Conservation (phyloP, 345 rosid genomes). For the Populus tremula region DNA sequence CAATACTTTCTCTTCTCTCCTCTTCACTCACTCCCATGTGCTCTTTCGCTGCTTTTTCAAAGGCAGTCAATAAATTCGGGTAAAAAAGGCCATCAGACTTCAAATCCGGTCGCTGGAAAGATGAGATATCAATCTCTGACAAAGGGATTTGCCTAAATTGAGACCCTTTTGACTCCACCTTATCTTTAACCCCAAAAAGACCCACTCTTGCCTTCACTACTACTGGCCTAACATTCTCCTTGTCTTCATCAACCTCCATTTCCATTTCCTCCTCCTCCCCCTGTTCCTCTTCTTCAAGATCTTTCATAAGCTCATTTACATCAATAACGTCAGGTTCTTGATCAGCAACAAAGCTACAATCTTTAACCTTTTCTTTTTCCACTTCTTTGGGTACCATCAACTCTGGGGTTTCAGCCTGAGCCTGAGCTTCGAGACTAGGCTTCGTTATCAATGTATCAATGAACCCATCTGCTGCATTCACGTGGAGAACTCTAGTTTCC, state of each 20-base stretch:
- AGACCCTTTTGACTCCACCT: slow-evolving; percentile 15
- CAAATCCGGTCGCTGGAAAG: slow-evolving; percentile 69
- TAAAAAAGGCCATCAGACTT: slow-evolving; percentile 67
- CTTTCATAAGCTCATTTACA: slow-evolving; percentile 47
- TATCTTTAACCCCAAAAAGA: slow-evolving; percentile 2
- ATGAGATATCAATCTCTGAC: slow-evolving; percentile 47
- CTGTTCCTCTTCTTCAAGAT: slow-evolving; percentile 37
- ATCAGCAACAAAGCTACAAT: background rate
- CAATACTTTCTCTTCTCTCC: slow-evolving; percentile 31
- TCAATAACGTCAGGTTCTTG: slow-evolving; percentile 40
- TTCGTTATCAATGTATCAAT: slow-evolving; percentile 35
- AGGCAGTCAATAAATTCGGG: slow-evolving; percentile 69
- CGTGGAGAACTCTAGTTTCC: slow-evolving; percentile 61
- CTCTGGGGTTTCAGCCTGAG: slow-evolving; percentile 5
- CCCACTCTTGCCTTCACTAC: background rate
- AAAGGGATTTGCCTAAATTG: slow-evolving; percentile 28
- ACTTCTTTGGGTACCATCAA: slow-evolving; percentile 20
- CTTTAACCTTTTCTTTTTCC: slow-evolving; percentile 21
- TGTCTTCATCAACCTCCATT: slow-evolving; percentile 27
- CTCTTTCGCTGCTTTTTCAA: slow-evolving; percentile 52
- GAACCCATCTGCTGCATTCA: slow-evolving; percentile 56
- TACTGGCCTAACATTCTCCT: slow-evolving; percentile 57
- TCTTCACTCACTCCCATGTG: slow-evolving; percentile 41
- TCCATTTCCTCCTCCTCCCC: slow-evolving; percentile 23
- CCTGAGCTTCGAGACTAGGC: slow-evolving; percentile 27